Evolutionary conservation across 1,284 basidiomycete species (phyloP).

Genomic region (Amylostereum areolatum): DNA sequence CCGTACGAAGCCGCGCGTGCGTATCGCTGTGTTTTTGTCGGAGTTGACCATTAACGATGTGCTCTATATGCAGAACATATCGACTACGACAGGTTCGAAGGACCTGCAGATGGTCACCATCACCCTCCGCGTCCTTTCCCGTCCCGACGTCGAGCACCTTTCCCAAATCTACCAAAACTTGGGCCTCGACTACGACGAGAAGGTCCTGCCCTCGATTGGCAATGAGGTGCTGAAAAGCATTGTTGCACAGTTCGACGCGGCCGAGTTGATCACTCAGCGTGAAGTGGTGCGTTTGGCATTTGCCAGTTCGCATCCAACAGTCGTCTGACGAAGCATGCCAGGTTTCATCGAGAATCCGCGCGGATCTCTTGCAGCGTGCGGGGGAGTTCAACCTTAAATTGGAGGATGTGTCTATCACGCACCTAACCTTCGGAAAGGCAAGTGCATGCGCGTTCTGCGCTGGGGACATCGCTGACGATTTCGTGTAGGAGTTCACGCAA

Average conservation of each 20-base stretch:
- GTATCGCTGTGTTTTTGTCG: slow-evolving; percentile 18
- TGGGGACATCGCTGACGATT: slow-evolving; percentile 21
- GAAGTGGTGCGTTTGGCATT: slow-evolving; percentile 57
- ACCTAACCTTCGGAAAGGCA: slow-evolving; percentile 78
- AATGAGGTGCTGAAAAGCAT: slow-evolving; percentile 98
- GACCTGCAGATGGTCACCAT: slow-evolving; percentile 98
- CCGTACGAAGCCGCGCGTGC: slow-evolving; percentile 90
- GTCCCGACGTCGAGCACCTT: slow-evolving; percentile 87
- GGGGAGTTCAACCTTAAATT: slow-evolving; percentile 95
- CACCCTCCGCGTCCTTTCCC: slow-evolving; percentile 91
- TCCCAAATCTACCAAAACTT: slow-evolving; percentile 93
- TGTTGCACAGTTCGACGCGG: slow-evolving; percentile 98
- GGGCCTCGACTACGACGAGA: slow-evolving; percentile 96
- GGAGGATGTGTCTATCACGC: slow-evolving; percentile 96
- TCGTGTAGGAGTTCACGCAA: slow-evolving; percentile 74
- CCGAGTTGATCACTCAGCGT: slow-evolving; percentile 89
- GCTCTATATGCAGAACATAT: slow-evolving; percentile 70
- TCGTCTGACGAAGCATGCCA: slow-evolving; percentile 20
- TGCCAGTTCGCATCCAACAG: neutral
- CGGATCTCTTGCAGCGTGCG: slow-evolving; percentile 89
- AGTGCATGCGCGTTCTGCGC: slow-evolving; percentile 12
- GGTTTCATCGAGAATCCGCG: slow-evolving; percentile 92
- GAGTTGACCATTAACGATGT: slow-evolving; percentile 2
- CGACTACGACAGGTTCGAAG: slow-evolving; percentile 94
- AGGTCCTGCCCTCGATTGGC: slow-evolving; percentile 89